These are phyloP conservation scores for Rhododendron simsii DNA, from an alignment of 148 eudicot species.

Conservation along the genomic window DNA sequence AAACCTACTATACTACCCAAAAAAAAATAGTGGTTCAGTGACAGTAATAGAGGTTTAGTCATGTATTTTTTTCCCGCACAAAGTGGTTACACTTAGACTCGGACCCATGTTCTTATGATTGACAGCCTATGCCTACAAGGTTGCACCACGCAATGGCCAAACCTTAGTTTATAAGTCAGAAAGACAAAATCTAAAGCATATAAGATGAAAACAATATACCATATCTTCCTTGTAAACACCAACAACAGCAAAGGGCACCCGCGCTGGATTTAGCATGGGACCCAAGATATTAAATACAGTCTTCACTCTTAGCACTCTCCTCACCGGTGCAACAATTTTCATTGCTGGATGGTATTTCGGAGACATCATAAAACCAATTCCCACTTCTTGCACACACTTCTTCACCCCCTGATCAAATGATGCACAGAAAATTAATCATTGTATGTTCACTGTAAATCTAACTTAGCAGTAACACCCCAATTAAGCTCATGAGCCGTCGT, in stretches of 20 bases:
- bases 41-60: neutral
- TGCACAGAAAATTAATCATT: neutral
- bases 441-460: neutral
- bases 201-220: slow-evolving; percentile 26
- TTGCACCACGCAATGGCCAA: neutral
- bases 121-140: neutral
- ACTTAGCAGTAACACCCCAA: neutral
- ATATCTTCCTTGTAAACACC: slow-evolving; percentile 69
- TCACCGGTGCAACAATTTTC: slow-evolving; percentile 80
- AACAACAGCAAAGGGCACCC: slow-evolving; percentile 92
- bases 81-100: neutral
- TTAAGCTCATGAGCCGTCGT: neutral
- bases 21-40: neutral
- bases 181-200: neutral
- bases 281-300: slow-evolving; percentile 90
- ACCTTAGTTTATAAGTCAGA: neutral
- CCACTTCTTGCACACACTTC: slow-evolving; percentile 44
- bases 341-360: slow-evolving; percentile 94
- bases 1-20: neutral
- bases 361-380: slow-evolving; percentile 98
- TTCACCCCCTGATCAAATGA: slow-evolving; percentile 21
- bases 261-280: slow-evolving; percentile 93
- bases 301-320: slow-evolving; percentile 78
- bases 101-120: neutral
- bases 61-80: neutral